phyloP scores from a whole-genome alignment of 1,139 yeast genomes.

The Nakaseomyces uthaithaninus region DNA sequence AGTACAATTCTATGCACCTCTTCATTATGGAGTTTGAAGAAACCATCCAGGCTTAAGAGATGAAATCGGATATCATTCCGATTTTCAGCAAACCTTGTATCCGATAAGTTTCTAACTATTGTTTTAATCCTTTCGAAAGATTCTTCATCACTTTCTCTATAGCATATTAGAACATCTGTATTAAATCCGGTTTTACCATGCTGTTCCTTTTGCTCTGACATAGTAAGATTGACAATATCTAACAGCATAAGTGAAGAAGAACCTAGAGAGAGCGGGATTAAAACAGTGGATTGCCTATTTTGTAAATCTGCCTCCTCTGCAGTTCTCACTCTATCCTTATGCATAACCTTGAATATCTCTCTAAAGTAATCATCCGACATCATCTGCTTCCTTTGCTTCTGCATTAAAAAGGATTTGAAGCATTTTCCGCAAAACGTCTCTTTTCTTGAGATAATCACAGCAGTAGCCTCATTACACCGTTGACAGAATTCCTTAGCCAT shows the following conservation, averaged over 20 bases:
- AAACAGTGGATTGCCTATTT: conserved; percentile 34
- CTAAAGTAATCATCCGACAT: conserved; percentile 63
- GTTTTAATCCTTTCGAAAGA: conserved; percentile 13
- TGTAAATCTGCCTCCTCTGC: conserved; percentile 22
- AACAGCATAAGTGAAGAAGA: conserved; percentile 56
- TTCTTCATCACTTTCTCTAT: conserved; percentile 8
- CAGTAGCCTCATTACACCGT: conserved; percentile 46
- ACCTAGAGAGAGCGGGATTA: conserved; percentile 61
- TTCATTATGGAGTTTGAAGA: conserved; percentile 16
- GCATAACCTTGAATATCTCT: conserved; percentile 43
- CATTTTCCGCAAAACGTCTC: conserved; percentile 67
- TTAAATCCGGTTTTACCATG: conserved; percentile 62
- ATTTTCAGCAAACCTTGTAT: conserved; percentile 20
- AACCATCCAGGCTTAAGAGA: conserved; percentile 37
- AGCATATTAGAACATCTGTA: conserved; percentile 42
- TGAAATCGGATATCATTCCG: conserved; percentile 32
- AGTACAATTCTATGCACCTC: conserved; percentile 15
- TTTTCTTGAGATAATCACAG: conserved; percentile 52
- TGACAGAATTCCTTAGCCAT: conserved; percentile 15
- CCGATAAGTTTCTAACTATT: conserved; percentile 19
- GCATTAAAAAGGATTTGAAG: conserved; percentile 60
- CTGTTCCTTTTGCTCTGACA: conserved; percentile 50
- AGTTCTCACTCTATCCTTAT: conserved; percentile 33
- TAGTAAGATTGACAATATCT: conserved; percentile 54
- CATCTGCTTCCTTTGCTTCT: conserved; percentile 77